Evolutionary conservation across 257 asterid genomes (phyloP).

Genomic region (Catharanthus roseus): DNA sequence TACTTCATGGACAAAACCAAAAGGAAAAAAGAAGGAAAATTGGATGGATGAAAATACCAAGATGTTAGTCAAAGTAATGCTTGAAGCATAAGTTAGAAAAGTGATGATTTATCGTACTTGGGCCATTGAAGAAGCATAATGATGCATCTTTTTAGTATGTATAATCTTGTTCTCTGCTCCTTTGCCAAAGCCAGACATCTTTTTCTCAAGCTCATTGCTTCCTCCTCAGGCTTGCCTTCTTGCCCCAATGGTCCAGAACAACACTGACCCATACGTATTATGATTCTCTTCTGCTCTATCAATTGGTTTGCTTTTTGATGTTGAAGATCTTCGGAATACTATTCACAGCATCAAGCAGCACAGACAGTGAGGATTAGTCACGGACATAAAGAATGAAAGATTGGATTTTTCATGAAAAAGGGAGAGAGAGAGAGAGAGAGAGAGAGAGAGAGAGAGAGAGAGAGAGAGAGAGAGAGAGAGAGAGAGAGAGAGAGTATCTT

Average conservation of each 20-base stretch:
- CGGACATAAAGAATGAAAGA: background rate
- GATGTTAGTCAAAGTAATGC: background rate
- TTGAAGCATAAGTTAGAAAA: background rate
- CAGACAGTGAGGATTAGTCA: background rate
- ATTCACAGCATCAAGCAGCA: background rate
- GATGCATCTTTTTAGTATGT: constrained; percentile 25
- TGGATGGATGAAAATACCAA: background rate
- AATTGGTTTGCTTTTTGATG: background rate
- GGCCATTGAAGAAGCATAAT: constrained; percentile 17
- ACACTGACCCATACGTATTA: constrained; percentile 7
- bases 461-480: no score
- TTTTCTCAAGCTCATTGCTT: constrained; percentile 9
- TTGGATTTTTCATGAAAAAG: background rate
- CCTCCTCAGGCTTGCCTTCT: background rate
- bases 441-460: background rate
- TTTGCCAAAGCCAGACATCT: constrained; percentile 16
- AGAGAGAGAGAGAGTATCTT: background rate
- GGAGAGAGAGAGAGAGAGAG: background rate
- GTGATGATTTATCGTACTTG: constrained; percentile 4
- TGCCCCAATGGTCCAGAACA: background rate
- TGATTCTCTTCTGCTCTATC: no score
- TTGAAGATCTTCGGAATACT: background rate
- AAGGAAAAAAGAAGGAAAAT: background rate
- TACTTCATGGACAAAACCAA: background rate
- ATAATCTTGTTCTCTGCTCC: constrained; percentile 20